These are phyloP conservation scores for Trichoderma arundinaceum DNA, from an alignment of 2,329 filamentous ascomycete genomes.

Conservation along the genomic window DNA sequence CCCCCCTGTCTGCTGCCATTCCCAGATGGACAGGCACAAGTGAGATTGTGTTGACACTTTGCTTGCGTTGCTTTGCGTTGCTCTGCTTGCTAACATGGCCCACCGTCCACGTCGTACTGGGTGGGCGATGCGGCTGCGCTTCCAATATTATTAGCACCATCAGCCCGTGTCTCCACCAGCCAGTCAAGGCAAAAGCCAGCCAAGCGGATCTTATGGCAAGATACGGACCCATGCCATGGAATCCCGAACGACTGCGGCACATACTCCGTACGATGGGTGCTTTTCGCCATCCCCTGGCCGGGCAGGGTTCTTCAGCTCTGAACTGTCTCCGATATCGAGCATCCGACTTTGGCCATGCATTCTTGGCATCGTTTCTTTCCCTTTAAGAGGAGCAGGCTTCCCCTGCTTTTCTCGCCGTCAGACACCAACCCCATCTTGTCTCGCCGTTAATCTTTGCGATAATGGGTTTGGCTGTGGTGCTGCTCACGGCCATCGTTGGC, in stretches of 20 bases:
- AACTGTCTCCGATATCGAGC: background rate
- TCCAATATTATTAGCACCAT: constrained; percentile 10
- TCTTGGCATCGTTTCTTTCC: background rate
- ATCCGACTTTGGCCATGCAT: background rate
- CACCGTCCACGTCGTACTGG: constrained; percentile 14
- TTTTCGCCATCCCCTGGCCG: background rate
- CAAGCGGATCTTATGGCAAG: background rate
- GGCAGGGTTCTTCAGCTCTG: constrained; percentile 1
- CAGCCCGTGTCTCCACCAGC: constrained; percentile 16
- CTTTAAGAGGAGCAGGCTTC: background rate
- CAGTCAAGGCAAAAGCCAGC: background rate
- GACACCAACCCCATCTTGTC: background rate
- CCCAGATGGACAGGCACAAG: background rate
- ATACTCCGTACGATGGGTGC: background rate
- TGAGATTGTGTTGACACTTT: background rate
- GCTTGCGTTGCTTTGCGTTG: background rate
- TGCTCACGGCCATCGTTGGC: constrained; percentile 44
- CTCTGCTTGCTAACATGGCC: background rate
- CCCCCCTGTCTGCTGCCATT: background rate
- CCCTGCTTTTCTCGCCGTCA: background rate
- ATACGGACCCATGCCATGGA: background rate
- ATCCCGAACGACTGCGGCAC: background rate
- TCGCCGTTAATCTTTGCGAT: constrained; percentile 27
- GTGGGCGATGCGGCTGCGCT: background rate
- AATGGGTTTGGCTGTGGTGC: constrained; percentile 39